Base-by-base conservation (phyloP, 306 rosid genomes). In the Ormosia semicastrata region DNA sequence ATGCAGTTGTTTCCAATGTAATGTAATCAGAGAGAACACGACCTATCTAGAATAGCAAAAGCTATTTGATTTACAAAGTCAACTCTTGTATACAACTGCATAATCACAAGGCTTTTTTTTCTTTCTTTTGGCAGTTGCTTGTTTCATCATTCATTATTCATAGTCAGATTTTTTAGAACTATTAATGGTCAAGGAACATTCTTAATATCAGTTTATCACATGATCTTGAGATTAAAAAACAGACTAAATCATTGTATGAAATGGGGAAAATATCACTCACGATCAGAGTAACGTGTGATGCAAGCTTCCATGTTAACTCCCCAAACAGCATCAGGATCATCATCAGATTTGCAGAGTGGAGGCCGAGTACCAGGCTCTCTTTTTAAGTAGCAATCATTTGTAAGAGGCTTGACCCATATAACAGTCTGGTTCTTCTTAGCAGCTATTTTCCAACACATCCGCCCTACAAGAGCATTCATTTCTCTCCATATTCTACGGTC, bases 401-500 rank as follows among this genome's bases (percentile, higher is more conserved):
- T 93, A 33, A 88, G 82, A 83, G 99, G 98, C 86, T 95, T 95
- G 68, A 89, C 95, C 99, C 99, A 95, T 81, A 95, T 84, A 78
- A 95, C 97, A 63, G 99, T 93, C 85, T 95, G 99, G 74, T 95
- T 90, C 86, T 33, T 90, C 83, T 93, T 95, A 37, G 91, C 83
- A 82, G 97, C 99, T 62, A 91, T 73, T 87, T 87, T 90, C 98
- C 98, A 95, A 81, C 99, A 95, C 98, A 93, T 90, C 73, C 83
- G 89, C 36, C 52, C 87, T 14, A 91, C 97, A 62, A 95, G 93
- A 74, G 87, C 86, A 82, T 88, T 91, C 99, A 95, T 95, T 89
- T 90, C 88, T 77, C 57, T 89, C 96, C 98, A 95, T 83, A 95
- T 93, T 84, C 90, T 89, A 12, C 78, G 86, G 81, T 95, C 94